These are phyloP conservation scores for Cajanus cajan DNA, from an alignment of 306 rosid species.

Conservation along the genomic window DNA sequence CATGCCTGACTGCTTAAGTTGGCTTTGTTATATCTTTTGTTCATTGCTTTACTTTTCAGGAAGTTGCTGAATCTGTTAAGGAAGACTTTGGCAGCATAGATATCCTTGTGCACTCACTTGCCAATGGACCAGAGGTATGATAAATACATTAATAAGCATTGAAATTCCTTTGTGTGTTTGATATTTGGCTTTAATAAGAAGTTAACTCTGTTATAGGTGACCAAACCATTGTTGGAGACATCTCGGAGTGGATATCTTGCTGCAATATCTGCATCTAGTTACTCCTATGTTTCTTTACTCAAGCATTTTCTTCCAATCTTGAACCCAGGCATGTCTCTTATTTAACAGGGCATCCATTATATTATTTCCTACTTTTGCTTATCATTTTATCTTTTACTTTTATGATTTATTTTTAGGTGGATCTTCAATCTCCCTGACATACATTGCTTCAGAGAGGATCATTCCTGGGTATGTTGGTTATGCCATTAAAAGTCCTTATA, in stretches of 20 bases:
- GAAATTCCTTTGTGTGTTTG: background rate
- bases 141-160: constrained; percentile 3
- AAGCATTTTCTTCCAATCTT: constrained; percentile 90
- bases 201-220: constrained; percentile 57
- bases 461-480: constrained; percentile 79
- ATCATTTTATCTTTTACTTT: constrained; percentile 6
- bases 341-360: constrained; percentile 10
- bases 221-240: constrained; percentile 91
- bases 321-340: constrained; percentile 65
- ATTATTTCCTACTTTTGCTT: background rate
- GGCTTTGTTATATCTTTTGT: constrained; percentile 7
- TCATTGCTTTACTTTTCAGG: constrained; percentile 53
- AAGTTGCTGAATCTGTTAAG: constrained; percentile 86
- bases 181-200: constrained; percentile 12
- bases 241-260: constrained; percentile 97
- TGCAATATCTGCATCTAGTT: constrained; percentile 94
- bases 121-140: constrained; percentile 97
- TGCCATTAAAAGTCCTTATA: constrained; percentile 7
- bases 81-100: constrained; percentile 94
- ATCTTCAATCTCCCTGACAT: constrained; percentile 88
- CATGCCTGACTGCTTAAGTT: background rate
- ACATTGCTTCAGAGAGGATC: constrained; percentile 92
- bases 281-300: constrained; percentile 86
- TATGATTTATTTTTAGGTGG: constrained; percentile 60
- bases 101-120: constrained; percentile 99